Evolutionary conservation across 495 filamentous ascomycete species (phyloP), one percentile per base, ranked within the genome.

Genomic region (Schizothecium vesticola): DNA sequence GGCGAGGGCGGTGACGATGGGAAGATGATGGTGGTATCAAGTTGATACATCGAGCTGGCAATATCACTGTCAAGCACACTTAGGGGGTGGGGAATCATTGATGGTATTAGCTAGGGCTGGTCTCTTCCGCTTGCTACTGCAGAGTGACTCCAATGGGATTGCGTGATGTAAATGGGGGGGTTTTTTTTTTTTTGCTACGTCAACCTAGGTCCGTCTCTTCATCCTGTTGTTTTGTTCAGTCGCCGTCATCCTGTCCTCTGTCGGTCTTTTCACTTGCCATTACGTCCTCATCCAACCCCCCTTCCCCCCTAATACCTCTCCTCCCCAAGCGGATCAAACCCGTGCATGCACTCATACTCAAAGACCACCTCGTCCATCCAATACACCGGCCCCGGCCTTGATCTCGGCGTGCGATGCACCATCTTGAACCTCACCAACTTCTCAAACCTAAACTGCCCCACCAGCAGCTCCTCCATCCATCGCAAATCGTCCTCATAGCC

Each of bases 351-450:
- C 19, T 2, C 43, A 43, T 76, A 69, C 69, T 76, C 75, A 63
- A 73, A 76, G 8, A 73, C 36, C 6, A 77, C 70, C 67, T 65
- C 57, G 59, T 77, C 75, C 8, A 76, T 61, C 75, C 75, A 77
- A 28, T 16, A 29, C n/a, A 59, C 51, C 9, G 56, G 33, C 7
- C 67, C 67, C 43, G 61, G 21, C 3, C 67, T 26, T 5, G 6
- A n/a, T 59, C 69, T 72, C 16, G 69, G 12, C 7, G 71, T 59
- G 7, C 71, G 65, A 31, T 71, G 65, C 0, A 55, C 67, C 22
- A 66, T 61, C 25, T 72, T 61, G 36, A 71, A 72, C 7, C 74
- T 68, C 11, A 56, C 26, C 29, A 69, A 36, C 66, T 74, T 66
- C 4, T 22, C 31, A 31, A 80, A 76, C 26, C 56, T 19, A 25